Conservation (phyloP, 2,329 filamentous ascomycete genomes). For the Helicocarpus griseus region DNA sequence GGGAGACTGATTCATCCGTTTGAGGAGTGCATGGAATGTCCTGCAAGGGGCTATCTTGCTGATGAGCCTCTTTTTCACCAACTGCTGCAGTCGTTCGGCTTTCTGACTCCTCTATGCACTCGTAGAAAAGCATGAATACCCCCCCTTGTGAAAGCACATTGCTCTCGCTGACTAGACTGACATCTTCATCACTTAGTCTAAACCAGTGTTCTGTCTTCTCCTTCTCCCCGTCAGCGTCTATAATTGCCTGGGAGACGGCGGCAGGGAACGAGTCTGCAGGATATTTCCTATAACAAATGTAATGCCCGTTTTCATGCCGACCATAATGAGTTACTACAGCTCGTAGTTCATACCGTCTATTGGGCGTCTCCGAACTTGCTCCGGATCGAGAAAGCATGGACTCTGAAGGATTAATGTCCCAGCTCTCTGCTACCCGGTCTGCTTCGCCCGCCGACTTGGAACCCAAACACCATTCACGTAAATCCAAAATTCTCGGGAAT, state of each 20-base stretch:
- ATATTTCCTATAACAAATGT: constrained; percentile 79
- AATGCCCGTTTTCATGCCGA: constrained; percentile 89
- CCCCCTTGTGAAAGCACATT: constrained; percentile 65
- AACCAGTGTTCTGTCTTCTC: constrained; percentile 60
- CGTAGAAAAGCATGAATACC: constrained; percentile 97
- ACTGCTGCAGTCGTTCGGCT: constrained; percentile 13
- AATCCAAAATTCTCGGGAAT: constrained; percentile 65
- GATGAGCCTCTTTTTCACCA: constrained; percentile 14
- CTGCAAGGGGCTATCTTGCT: constrained; percentile 13
- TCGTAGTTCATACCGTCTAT: constrained; percentile 59
- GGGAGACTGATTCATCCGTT: background rate
- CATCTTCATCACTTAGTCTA: constrained; percentile 81
- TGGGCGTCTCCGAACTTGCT: constrained; percentile 40
- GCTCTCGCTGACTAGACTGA: constrained; percentile 62
- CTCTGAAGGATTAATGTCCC: constrained; percentile 56
- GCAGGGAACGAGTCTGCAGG: constrained; percentile 31
- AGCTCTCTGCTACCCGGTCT: constrained; percentile 49
- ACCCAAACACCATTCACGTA: constrained; percentile 78
- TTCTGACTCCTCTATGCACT: constrained; percentile 48
- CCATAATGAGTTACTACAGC: constrained; percentile 85
- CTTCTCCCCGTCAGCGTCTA: constrained; percentile 25
- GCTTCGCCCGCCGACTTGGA: constrained; percentile 30
- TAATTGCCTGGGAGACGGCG: constrained; percentile 21
- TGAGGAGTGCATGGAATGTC: background rate
- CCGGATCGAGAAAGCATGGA: constrained; percentile 64